Base-by-base conservation (phyloP, 2,329 filamentous ascomycete genomes). In the Aschersonia sp. region DNA sequence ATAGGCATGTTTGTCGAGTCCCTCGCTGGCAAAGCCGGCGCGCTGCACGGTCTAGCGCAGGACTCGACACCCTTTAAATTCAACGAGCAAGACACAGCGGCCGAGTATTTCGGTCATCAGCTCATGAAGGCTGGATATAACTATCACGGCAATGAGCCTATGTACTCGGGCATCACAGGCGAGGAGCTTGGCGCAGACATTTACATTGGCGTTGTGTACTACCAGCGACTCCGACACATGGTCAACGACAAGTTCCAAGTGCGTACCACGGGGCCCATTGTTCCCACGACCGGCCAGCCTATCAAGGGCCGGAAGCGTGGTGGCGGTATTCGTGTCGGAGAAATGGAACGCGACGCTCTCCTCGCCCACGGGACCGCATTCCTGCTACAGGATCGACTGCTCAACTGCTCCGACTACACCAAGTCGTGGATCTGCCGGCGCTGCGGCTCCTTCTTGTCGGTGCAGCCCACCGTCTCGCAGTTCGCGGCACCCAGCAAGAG, bases 241-340 rank as follows among this genome's bases (percentile, higher is more conserved):
- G 92, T 98, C 48, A 97, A 95, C 76, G 92, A 98, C 68, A 98
- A 98, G 68, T 98, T 86, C 74, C 92, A 98, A 66, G 92, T 97
- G 48, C 82, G 92, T 66, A 97, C 92, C 3, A 97, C 92, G 0
- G 92, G 92, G 48, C 89, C 89, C 1, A 84, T 95, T 42, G 92
- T 92, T 48, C 79, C 83, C 30, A 79, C 92, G 12, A 97, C 90
- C 0, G 89, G 90, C 32, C 92, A 98, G 63, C 92, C 92, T 41
- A 92, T 98, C 73, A 95, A 97, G 72, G 92, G 92, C 53, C 77
- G 92, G 63, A 92, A 94, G 63, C 87, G 90, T 66, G 92, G 90
- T 61, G 92, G 92, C 69, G 92, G 92, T 81, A 95, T 98, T 62
- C 88, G 92, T 73, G 90, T 98, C 32, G 92, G 92, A 67, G 92